Base-by-base conservation (phyloP, 768 basidiomycete genomes). In the Sarcomyxa edulis region DNA sequence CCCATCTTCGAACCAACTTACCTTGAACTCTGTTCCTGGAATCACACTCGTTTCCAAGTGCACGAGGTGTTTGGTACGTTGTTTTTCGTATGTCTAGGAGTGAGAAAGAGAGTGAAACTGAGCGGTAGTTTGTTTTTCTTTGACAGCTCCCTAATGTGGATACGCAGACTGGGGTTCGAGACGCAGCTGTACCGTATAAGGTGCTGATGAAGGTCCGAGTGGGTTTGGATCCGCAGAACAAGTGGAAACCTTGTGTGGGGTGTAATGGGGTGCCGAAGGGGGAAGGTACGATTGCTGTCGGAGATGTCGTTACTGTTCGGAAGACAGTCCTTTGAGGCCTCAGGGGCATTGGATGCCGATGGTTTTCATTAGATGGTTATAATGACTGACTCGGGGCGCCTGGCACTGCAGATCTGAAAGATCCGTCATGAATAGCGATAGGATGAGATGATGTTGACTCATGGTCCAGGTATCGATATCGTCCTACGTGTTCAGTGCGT, bases 171-270 rank as follows among this genome's bases (percentile, higher is more conserved):
- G 86, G 84, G 21, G 55, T 70, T 14, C 72, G 77, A 14, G 85
- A 90, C 49, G 68, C 67, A 11, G 81, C 83, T 0, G 84, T 89
- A 4, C 86, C 86, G 4, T 85, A 65, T 60, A 86, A 89, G 58
- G 72, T 78, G 6, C 52, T 87, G 7, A 79, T 78, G 74, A 85
- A 82, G 62, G 81, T 84, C 55, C 74, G 85, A 25, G 73, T 56
- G 21, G 77, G 79, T 12, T 39, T 81, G 35, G 76, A 84, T 52
- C 71, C 73, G 0, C 51, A 42, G 15, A 48, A 64, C 1, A 66
- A 65, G 43, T 58, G 64, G 59, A 70, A 68, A 47, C 67, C 84
- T 1, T 87, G 81, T 49, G 65, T 89, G 24, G 85, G 84, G 3
- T 74, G 73, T 49, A 83, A 88, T 50, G 82, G 65, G 0, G 68